phyloP scores from a whole-genome alignment of 2,329 filamentous ascomycete species.

The Chaetothyriales sp. region DNA sequence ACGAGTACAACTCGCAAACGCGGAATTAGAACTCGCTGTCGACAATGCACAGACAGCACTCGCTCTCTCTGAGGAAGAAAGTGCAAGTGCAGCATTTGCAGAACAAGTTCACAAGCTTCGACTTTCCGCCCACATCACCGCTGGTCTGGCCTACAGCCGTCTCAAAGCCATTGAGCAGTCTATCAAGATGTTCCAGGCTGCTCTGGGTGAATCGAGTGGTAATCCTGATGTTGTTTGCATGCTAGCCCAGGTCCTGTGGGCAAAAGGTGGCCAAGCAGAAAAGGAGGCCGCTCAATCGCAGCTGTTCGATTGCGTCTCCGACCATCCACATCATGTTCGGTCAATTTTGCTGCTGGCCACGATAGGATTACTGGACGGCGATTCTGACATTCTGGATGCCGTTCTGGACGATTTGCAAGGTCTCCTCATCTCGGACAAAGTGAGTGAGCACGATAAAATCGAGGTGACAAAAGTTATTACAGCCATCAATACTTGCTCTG shows the following conservation, averaged over 20 bases:
- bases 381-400: constrained; percentile 65
- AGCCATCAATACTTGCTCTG: constrained; percentile 50
- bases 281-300: constrained; percentile 63
- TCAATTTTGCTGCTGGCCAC: constrained; percentile 70
- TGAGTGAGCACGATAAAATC: constrained; percentile 50
- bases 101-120: constrained; percentile 57
- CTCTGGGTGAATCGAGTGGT: constrained; percentile 54
- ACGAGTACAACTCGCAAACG: constrained; percentile 61
- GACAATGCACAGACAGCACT: constrained; percentile 72
- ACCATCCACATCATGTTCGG: constrained; percentile 59
- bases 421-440: constrained; percentile 53
- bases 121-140: constrained; percentile 72
- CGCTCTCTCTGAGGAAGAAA: constrained; percentile 63
- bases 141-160: constrained; percentile 72
- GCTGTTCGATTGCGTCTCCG: constrained; percentile 67
- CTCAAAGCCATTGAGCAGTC: constrained; percentile 51
- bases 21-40: constrained; percentile 52
- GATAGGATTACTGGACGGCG: constrained; percentile 67
- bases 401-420: constrained; percentile 63
- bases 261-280: constrained; percentile 62
- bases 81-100: constrained; percentile 47
- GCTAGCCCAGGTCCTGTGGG: constrained; percentile 85
- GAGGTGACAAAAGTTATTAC: constrained; percentile 61
- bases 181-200: constrained; percentile 65
- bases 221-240: constrained; percentile 78